A percentile compares a stretch with the other conserved stretches of the same genome.
Conservation (phyloP, 768 basidiomycete genomes). For the Rhodotorula diobovata region DNA sequence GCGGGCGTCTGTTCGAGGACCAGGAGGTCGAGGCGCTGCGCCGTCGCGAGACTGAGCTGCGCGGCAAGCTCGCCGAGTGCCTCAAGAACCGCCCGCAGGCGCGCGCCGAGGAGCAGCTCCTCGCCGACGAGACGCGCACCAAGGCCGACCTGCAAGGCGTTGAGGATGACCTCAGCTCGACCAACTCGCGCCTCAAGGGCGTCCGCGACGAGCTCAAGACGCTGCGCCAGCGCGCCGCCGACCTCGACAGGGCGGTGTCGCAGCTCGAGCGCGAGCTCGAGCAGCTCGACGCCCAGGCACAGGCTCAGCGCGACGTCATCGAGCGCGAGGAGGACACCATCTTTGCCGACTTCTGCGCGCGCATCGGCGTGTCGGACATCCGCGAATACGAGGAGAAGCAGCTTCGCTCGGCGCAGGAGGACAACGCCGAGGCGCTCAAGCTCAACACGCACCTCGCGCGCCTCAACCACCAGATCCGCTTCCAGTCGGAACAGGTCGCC, state of each 20-base stretch:
- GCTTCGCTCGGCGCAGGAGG: slow-evolving; percentile 78
- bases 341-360: slow-evolving; percentile 70
- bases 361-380: slow-evolving; percentile 73
- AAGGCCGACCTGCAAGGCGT: slow-evolving; percentile 71
- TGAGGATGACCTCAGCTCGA: slow-evolving; percentile 75
- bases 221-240: slow-evolving; percentile 53
- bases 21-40: slow-evolving; percentile 72
- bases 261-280: slow-evolving; percentile 51
- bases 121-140: slow-evolving; percentile 69
- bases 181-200: slow-evolving; percentile 68
- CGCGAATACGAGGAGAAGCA: slow-evolving; percentile 92
- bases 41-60: slow-evolving; percentile 65
- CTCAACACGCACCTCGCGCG: slow-evolving; percentile 78
- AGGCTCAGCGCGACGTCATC: slow-evolving; percentile 57
- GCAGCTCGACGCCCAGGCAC: slow-evolving; percentile 57
- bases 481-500: slow-evolving; percentile 71
- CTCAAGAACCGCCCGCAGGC: slow-evolving; percentile 73
- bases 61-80: slow-evolving; percentile 75
- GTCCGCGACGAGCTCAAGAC: slow-evolving; percentile 80
- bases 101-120: slow-evolving; percentile 70
- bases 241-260: slow-evolving; percentile 20
- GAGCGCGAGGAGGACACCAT: slow-evolving; percentile 74
- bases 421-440: slow-evolving; percentile 72
- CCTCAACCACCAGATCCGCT: slow-evolving; percentile 77
- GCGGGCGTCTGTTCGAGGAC: slow-evolving; percentile 69